Evolutionary conservation across 768 basidiomycete species (phyloP).

Genomic region (Cystobasidium onofrii): DNA sequence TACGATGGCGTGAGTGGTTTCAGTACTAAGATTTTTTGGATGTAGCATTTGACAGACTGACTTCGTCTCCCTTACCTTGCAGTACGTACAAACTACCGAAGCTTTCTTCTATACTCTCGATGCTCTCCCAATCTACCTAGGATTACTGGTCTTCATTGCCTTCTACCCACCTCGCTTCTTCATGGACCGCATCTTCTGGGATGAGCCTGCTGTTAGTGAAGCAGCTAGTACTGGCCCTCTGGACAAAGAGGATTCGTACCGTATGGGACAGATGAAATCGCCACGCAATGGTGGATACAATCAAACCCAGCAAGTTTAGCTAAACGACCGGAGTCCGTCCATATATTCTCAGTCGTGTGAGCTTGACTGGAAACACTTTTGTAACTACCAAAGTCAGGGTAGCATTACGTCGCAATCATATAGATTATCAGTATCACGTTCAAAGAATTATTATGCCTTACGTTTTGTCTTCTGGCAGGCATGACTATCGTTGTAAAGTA

Average conservation of each 20-base stretch:
- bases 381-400: too few species aligned
- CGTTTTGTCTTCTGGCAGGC: too few species aligned
- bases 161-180: slow-evolving; percentile 35
- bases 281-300: background rate
- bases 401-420: too few species aligned
- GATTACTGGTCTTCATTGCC: slow-evolving; percentile 29
- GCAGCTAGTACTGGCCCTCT: background rate
- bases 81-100: slow-evolving; percentile 32
- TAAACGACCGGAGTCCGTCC: too few species aligned
- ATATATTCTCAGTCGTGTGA: too few species aligned
- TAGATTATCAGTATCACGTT: too few species aligned
- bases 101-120: slow-evolving; percentile 36
- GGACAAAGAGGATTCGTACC: background rate
- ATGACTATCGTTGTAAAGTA: too few species aligned
- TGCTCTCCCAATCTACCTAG: slow-evolving; percentile 35
- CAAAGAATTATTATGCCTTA: too few species aligned
- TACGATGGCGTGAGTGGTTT: slow-evolving; percentile 2
- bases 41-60: background rate
- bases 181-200: slow-evolving; percentile 7
- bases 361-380: too few species aligned
- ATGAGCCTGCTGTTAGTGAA: background rate
- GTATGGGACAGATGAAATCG: background rate
- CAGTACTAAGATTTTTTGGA: background rate
- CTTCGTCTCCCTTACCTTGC: background rate
- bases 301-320: background rate